Evolutionary conservation across 768 basidiomycete species (phyloP), one percentile per base, ranked within the genome.

Genomic region (Leccinum incarnatum): DNA sequence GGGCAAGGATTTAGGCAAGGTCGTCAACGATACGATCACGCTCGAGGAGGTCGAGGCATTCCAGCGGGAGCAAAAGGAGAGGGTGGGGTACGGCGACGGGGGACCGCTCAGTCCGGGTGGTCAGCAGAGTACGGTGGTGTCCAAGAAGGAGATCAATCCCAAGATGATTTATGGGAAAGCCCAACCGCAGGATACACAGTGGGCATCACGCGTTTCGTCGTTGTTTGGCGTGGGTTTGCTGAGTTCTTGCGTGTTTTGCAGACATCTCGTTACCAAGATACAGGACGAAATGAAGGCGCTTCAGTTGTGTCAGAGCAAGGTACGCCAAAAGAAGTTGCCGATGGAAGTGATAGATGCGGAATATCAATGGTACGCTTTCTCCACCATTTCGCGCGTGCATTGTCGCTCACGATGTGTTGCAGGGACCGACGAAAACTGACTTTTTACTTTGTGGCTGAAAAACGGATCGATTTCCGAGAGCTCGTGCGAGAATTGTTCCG

Each of bases 341-440:
- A 99, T 99, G 96, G 93, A 98, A 74, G 95, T 99, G 58, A 87
- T 97, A 51, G 96, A 98, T 74, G 96, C 95, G 32, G 96, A 98
- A 75, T 99, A 95, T 77, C 96, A 99, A 71, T 98, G 95, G 95
- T 95, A 57, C 29, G 89, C 76, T 27, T 17, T 48, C 37, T 47
- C 12, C 5, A 25, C 37, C 14, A 11, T 45, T 12, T 45, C 42
- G 19, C 5, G 42, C 42, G 2, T 19, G 42, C 3, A 55, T 46
- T 52, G 47, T 30, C 21, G 27, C 30, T 61, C 47, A 46, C 32
- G 36, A 62, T 12, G 53, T 25, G 1, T 14, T 52, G 21, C 65
- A 95, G 93, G 93, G 96, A 99, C 75, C 91, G 96, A 58, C 91
- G 95, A 72, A 98, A 98, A 77, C 76, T 99, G 61, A 98, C 96